A percentile compares a stretch with the other conserved stretches of the same genome.
These are phyloP conservation scores for Wickerhamiella occidentalis DNA, from an alignment of 805 yeast species.

Conservation along the genomic window DNA sequence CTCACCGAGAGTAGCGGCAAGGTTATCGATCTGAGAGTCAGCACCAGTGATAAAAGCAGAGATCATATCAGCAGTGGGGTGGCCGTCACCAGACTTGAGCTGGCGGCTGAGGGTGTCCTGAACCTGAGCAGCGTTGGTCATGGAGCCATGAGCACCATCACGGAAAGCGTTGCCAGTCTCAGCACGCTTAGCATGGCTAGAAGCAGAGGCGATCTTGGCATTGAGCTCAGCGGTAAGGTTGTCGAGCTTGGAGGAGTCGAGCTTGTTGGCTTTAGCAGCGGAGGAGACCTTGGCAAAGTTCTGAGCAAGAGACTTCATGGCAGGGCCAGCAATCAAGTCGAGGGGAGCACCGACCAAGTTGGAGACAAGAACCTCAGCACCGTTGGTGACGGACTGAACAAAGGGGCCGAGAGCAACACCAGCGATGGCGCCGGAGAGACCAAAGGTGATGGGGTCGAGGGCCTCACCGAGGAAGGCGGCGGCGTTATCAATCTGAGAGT, in stretches of 20 bases:
- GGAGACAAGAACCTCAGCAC: slow-evolving; percentile 25
- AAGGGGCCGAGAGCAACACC: slow-evolving; percentile 23
- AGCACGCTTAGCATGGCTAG: slow-evolving; percentile 14
- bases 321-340: slow-evolving; percentile 5
- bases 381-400: slow-evolving; percentile 25
- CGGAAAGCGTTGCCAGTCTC: slow-evolving; percentile 15
- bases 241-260: slow-evolving; percentile 12
- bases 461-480: slow-evolving; percentile 18
- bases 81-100: slow-evolving; percentile 17
- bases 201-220: slow-evolving; percentile 14
- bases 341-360: slow-evolving; percentile 21
- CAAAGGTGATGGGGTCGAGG: slow-evolving; percentile 20
- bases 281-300: slow-evolving; percentile 17
- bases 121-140: slow-evolving; percentile 18
- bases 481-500: slow-evolving; percentile 26
- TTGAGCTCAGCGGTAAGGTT: slow-evolving; percentile 5
- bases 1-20: slow-evolving; percentile 18
- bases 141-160: slow-evolving; percentile 17
- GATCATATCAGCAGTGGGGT: slow-evolving; percentile 19
- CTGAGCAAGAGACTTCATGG: slow-evolving; percentile 13
- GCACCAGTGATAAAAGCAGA: slow-evolving; percentile 24
- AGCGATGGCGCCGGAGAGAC: slow-evolving; percentile 23
- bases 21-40: slow-evolving; percentile 27
- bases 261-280: slow-evolving; percentile 19
- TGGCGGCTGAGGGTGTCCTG: slow-evolving; percentile 18